Conservation (phyloP, 306 rosid genomes). For the Corylus avellana region DNA sequence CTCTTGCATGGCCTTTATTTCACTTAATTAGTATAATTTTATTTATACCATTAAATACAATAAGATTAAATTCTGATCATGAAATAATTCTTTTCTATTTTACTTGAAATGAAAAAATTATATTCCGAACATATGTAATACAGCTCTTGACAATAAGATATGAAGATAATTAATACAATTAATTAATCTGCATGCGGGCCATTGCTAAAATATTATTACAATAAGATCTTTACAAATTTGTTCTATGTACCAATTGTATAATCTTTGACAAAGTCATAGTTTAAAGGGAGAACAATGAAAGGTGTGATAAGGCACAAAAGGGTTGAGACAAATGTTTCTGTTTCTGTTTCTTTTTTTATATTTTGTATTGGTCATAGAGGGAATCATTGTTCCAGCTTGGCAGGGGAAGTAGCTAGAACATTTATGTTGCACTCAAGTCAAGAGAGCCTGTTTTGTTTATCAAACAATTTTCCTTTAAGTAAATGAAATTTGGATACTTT, state of each 20-base stretch:
- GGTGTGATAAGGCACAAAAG: background rate
- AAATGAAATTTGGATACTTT: background rate
- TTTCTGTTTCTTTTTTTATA: background rate
- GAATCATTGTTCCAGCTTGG: constrained; percentile 27
- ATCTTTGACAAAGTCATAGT: background rate
- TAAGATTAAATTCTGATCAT: too few species aligned
- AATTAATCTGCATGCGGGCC: background rate
- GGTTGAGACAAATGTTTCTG: background rate
- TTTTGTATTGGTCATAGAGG: background rate
- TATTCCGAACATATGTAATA: too few species aligned
- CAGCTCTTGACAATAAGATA: background rate
- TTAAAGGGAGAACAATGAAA: background rate
- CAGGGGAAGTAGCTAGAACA: constrained; percentile 17
- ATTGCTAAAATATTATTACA: background rate
- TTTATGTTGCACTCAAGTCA: constrained; percentile 13
- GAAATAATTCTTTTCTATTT: too few species aligned
- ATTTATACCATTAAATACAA: too few species aligned
- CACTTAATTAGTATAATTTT: too few species aligned
- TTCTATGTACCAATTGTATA: background rate
- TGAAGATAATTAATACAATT: background rate
- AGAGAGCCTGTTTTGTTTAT: too few species aligned
- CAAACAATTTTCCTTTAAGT: too few species aligned
- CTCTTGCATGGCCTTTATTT: too few species aligned
- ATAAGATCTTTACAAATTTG: background rate
- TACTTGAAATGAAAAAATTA: too few species aligned